Evolutionary conservation across 306 rosid genomes (phyloP), one percentile per base, ranked within the genome.

Genomic region (Citrullus colocynthis): DNA sequence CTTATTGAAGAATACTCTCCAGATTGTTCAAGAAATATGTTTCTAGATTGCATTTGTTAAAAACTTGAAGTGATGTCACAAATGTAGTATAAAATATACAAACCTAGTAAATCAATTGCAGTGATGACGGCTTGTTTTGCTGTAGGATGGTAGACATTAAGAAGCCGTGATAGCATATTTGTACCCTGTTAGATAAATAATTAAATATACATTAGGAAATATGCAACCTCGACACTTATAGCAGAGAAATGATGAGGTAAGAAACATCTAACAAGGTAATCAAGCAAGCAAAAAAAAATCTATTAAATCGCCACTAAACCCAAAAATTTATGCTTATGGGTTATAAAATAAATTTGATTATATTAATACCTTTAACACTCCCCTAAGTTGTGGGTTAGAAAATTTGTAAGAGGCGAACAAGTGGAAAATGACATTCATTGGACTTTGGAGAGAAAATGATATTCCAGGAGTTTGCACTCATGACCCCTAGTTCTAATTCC

Each of bases 121-220:
- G 96, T 90, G 80, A 94, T 94, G 76, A 94, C 98, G 24, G 98
- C 98, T 88, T 92, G 96, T 90, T 94, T 94, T 78, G 97, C 97
- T 69, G 84, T 89, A 51, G 97, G 98, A 67, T 89, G 87, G 45
- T 91, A 93, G 72, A 94, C 98, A 76, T 94, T 89, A 83, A 94
- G 97, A 83, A 94, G 97, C 81, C 96, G 86, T 55, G 98, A 88
- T 60, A 94, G 95, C 97, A 94, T 85, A 80, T 94, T 94, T 58
- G 98, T 94, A 54, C 98, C 98, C 98, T 94, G 87, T 77, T 77
- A 58, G 79, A 70, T 44, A 52, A 54, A 74, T 34, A 30, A 62
- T 20, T 17, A 59, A 61, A 32, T 36, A 7, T 6, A 45, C 9
- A 62, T 72, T 18, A 59, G 34, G 45, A 79, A 71, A 45, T 13